Base-by-base conservation (phyloP, 495 filamentous ascomycete genomes). In the Aspergillus heteromorphus region DNA sequence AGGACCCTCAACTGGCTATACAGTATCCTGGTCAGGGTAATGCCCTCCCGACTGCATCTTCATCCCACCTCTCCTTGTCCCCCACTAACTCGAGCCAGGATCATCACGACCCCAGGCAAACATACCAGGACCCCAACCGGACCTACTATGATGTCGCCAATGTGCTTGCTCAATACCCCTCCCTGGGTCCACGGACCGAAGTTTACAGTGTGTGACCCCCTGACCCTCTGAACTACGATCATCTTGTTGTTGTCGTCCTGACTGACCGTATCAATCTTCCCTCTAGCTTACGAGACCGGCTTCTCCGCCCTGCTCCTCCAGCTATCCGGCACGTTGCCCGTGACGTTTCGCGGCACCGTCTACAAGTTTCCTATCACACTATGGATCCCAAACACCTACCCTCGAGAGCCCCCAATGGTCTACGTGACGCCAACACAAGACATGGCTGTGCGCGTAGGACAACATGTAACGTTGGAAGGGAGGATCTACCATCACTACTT, bases 351-450 rank as follows among this genome's bases (percentile, higher is more conserved):
- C 61, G 92, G 91, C 62, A 83, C 85, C 14, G 88, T 85, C 11
- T 98, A 97, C 70, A 84, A 88, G 51, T 96, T 97, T 55, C 93
- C 93, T 9, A 78, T 98, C 49, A 83, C 89, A 56, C 59, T 97
- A 81, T 98, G 95, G 95, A 80, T 98, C n/a, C 93, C 95, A 1
- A 90, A 93, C 60, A 82, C 84, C 25, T 98, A 98, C 63, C 95
- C 93, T 29, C 80, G 81, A 31, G 87, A 95, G 61, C 75, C 89
- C 6, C 93, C 93, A 0, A 78, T 97, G 14, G 83, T 83, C 49
- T 98, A 95, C 69, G 89, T 97, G 40, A 91, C 84, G 8, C 91
- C 95, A 18, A 87, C 88, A 1, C 85, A 87, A 57, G 89, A 86
- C 62, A 97, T 98, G 91, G 72, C 87, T 49, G 85, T 97, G 20